These are phyloP conservation scores for Ogataea henricii DNA, from an alignment of 805 yeast genomes.

Conservation along the genomic window DNA sequence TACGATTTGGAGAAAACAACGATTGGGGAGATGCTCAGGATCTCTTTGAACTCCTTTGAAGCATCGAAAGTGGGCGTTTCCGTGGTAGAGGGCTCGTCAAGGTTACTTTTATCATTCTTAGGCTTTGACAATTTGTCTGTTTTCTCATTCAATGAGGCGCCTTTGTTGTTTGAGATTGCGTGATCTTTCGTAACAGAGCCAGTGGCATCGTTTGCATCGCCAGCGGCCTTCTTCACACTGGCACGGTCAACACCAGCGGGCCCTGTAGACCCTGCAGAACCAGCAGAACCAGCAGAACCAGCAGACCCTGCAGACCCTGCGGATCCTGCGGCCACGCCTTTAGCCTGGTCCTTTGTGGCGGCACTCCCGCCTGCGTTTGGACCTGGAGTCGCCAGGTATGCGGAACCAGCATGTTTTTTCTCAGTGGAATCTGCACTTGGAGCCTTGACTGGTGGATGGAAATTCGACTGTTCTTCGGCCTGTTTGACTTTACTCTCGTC, in stretches of 20 bases:
- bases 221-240: too few relatives aligned
- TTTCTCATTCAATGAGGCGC: not conserved
- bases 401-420: not conserved
- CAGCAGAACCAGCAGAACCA: not conserved
- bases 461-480: slow-evolving; percentile 35
- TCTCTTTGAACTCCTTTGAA: slow-evolving; percentile 54
- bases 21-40: slow-evolving; percentile 64
- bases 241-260: too few relatives aligned
- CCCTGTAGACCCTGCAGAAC: not conserved
- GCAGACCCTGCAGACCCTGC: not conserved
- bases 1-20: slow-evolving; percentile 59
- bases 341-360: slow-evolving; percentile 15
- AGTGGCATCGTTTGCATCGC: too few relatives aligned
- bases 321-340: slow-evolving; percentile 2
- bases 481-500: slow-evolving; percentile 44
- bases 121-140: not conserved
- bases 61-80: slow-evolving; percentile 42
- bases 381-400: slow-evolving; percentile 6
- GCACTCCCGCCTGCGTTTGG: slow-evolving; percentile 11
- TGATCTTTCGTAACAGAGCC: not conserved
- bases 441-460: slow-evolving; percentile 26
- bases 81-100: not conserved
- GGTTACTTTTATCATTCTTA: not conserved
- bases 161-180: not conserved
- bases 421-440: slow-evolving; percentile 19